Evolutionary conservation across 208 protist species (phyloP), one percentile per base, ranked within the genome.

Genomic region (Leishmania braziliensis): DNA sequence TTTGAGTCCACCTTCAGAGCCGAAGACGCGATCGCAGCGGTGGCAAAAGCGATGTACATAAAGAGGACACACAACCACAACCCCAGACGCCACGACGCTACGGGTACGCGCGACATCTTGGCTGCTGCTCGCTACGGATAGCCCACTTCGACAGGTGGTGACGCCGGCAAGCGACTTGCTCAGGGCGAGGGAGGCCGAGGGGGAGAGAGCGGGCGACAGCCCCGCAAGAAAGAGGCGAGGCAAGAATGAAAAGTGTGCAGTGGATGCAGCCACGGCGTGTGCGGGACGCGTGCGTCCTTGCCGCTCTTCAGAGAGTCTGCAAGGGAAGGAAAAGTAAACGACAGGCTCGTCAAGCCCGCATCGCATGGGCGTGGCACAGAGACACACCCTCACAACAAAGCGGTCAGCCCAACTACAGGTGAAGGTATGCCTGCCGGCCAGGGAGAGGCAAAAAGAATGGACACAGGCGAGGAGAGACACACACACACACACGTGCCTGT

Each of bases 51-150:
- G 29, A 20, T 36, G 71, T 60, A 56, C 29, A 75, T 6, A 18
- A 58, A 5, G 46, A 75, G 46, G 43, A 16, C 10, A 23, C 5
- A 14, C 43, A 29, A 58, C 71, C 50, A 60, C 46, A 56, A 46
- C 71, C 9, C 26, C 29, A 43, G 12, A 54, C 46, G 60, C 77
- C 43, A 12, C 63, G 43, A 12, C 18, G 9, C 5, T 26, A 66
- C 50, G 53, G 62, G 39, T 26, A 65, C 33, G 16, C 36, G 65
- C 68, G 66, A 16, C 77, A 80, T 78, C 26, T 33, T 12, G 68
- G 43, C 68, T 29, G 20, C 23, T 8, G 5, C 8, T 72, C 43
- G 36, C 43, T 0, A 51, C 8, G 68, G 43, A 72, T 72, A 16
- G 18, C 68, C 29, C 43, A 14, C 68, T 72, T 50, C 68, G 43